Conservation (phyloP, 225 moss, liverwort and hornwort genomes). For the Ulota crispa region DNA sequence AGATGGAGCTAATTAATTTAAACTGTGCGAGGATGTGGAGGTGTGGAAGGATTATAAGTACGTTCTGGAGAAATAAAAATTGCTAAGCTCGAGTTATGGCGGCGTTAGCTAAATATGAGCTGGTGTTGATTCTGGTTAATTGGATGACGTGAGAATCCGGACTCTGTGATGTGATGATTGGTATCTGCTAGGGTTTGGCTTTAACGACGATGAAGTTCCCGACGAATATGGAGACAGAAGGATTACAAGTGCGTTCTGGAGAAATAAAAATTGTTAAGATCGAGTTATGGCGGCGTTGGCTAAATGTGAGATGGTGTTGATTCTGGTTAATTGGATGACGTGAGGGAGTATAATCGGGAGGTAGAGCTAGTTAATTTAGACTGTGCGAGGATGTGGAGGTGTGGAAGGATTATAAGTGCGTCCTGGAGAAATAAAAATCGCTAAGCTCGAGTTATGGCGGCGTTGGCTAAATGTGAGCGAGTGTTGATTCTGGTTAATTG, state of each 20-base stretch:
- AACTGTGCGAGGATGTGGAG: neutral
- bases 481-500: conserved; percentile 12
- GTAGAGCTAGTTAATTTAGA: conserved; percentile 4
- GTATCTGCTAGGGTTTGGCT: too few species aligned
- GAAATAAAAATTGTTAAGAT: neutral
- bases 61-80: neutral
- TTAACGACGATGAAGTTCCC: too few species aligned
- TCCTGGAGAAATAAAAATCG: neutral
- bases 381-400: neutral
- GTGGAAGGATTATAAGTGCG: neutral
- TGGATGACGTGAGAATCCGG: neutral
- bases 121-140: conserved; percentile 12
- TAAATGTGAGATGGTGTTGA: neutral
- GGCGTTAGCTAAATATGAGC: neutral
- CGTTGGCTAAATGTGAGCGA: neutral
- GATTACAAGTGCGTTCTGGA: neutral
- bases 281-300: neutral
- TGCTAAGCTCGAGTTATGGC: neutral
- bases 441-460: neutral
- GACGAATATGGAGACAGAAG: neutral
- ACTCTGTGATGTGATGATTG: too few species aligned
- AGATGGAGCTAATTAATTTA: conserved; percentile 2
- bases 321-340: neutral
- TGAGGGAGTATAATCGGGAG: neutral
- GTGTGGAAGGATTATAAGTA: neutral